phyloP scores from a whole-genome alignment of 441 rosid genomes.

The Sinapis alba region DNA sequence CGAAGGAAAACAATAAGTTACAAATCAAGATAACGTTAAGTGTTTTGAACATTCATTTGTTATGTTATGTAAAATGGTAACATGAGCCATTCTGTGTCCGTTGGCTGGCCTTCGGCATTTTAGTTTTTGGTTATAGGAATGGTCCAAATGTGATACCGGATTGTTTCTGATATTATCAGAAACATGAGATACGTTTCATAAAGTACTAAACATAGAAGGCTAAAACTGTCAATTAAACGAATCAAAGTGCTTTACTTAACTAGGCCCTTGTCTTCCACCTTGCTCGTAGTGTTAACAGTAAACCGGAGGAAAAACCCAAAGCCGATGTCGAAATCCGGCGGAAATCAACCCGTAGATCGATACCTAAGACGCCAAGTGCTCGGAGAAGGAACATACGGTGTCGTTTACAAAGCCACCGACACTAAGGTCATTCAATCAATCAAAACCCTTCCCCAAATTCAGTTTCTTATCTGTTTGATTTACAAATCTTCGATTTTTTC shows the following conservation, averaged over 20 bases:
- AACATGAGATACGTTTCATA: neutral
- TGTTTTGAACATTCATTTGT: neutral
- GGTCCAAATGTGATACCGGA: neutral
- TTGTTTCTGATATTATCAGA: neutral
- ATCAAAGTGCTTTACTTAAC: neutral
- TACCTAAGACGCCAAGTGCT: conserved; percentile 54
- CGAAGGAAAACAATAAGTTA: neutral
- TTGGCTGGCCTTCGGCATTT: neutral
- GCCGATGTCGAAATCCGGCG: conserved; percentile 36
- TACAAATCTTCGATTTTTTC: neutral
- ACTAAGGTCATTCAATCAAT: conserved; percentile 41
- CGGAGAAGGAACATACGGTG: conserved; percentile 62
- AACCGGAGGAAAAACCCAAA: neutral
- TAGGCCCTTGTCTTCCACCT: conserved; percentile 5
- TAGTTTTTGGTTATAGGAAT: neutral
- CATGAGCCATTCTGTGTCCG: neutral
- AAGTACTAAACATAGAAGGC: neutral
- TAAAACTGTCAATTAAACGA: neutral
- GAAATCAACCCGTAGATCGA: conserved; percentile 50
- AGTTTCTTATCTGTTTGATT: neutral
- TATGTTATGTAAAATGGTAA: neutral
- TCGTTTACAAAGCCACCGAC: conserved; percentile 59
- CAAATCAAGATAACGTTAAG: neutral
- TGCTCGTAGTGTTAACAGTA: neutral
- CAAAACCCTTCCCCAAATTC: neutral